Evolutionary conservation across 1,284 basidiomycete species (phyloP).

Genomic region (Cronartium quercuum): DNA sequence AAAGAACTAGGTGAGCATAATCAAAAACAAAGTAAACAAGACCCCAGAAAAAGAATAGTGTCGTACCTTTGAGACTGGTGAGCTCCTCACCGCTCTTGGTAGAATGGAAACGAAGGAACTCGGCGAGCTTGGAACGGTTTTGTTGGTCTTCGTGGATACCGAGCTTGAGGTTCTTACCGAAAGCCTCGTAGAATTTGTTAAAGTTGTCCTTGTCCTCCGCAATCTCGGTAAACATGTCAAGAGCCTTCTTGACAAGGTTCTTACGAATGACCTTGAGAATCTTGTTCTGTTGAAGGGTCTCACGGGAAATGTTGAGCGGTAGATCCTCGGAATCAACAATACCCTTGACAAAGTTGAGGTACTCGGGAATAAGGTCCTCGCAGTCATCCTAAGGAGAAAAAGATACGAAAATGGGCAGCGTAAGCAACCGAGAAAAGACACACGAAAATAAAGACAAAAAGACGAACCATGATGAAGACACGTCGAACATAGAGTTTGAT

Average conservation of each 20-base stretch:
- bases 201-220: constrained; percentile 99
- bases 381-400: constrained; percentile 83
- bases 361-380: constrained; percentile 98
- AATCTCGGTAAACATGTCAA: constrained; percentile 93
- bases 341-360: constrained; percentile 99
- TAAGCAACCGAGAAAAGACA: background rate
- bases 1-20: background rate
- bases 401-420: no score
- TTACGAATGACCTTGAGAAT: constrained; percentile 96
- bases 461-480: constrained; percentile 83
- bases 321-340: constrained; percentile 99
- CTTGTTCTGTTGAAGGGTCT: constrained; percentile 99
- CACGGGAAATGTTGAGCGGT: constrained; percentile 98
- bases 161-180: constrained; percentile 90
- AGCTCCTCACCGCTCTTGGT: constrained; percentile 90
- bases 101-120: constrained; percentile 98
- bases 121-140: constrained; percentile 98
- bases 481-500: constrained; percentile 99
- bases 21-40: background rate
- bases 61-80: constrained; percentile 82
- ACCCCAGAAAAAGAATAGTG: constrained; percentile 30
- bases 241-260: constrained; percentile 87
- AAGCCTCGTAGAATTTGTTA: constrained; percentile 85
- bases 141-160: constrained; percentile 99
- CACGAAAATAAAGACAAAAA: background rate